Base-by-base conservation (phyloP, 768 basidiomycete species). In the Lepiota subincarnata region DNA sequence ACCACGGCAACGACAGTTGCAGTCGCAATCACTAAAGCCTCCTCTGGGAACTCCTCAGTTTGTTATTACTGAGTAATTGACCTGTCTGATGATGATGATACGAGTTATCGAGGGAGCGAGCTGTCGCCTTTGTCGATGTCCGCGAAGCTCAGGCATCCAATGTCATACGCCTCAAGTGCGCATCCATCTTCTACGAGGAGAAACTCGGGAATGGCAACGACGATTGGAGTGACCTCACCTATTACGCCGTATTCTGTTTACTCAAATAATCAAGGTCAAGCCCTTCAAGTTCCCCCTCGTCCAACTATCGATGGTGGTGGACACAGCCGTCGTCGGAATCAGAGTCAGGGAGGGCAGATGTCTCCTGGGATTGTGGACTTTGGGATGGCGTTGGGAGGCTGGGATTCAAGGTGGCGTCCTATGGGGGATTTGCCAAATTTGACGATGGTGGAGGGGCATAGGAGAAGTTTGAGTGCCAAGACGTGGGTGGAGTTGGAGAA, bases 381-480 rank as follows among this genome's bases (percentile, higher is more conserved):
- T 22, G 47, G 51, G 13, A 64, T 59, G 2, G 59, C 61, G 1
- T 47, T 55, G 13, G 58, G 58, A 4, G 54, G 39, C 10, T 46
- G 59, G n/a, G n/a, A n/a, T n/a, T n/a, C n/a, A 35, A 58, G 14
- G 28, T 13, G 44, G 16, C 37, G 20, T 10, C 36, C 34, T 4
- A 45, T 37, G 35, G 31, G 42, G 0, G 38, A 46, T 44, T 42
- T 53, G 24, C 37, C 34, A 18, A 36, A 2, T 4, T 24, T 50
- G 7, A 37, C n/a, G 31, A 36, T 47, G 34, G 35, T 47, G 10
- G 46, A 36, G 35, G 50, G 19, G 26, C 34, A 51, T n/a, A 34
- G 42, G 24, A 41, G 50, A n/a, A 44, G 42, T 24, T 40, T 44
- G 41, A 44, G 50, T 13, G 50, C 34, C 11, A 41, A 51, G 50